A percentile compares a stretch with the other conserved stretches of the same genome.
phyloP scores from a whole-genome alignment of 345 rosid genomes.

The Jatropha curcas region DNA sequence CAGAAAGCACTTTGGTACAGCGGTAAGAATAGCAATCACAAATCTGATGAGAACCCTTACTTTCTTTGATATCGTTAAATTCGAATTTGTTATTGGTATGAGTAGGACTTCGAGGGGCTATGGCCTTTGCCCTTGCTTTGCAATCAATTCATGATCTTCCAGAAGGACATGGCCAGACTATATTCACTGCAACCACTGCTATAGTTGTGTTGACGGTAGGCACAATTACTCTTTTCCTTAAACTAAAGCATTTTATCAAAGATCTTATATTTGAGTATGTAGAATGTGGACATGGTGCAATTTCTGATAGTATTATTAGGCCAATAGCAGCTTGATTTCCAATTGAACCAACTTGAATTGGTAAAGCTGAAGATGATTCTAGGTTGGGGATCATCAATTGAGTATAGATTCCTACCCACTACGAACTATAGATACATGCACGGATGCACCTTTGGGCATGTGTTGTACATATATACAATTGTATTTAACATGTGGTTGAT shows the following conservation, averaged over 20 bases:
- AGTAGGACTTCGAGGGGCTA: constrained; percentile 52
- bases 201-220: constrained; percentile 93
- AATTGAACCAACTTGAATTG: not conserved
- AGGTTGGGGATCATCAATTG: not conserved
- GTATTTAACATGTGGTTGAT: not conserved
- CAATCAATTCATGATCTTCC: constrained; percentile 97
- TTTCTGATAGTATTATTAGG: not conserved
- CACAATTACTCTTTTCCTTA: constrained; percentile 11
- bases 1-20: constrained; percentile 99
- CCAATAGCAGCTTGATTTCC: not conserved
- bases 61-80: not conserved
- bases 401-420: not conserved
- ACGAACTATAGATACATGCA: not conserved
- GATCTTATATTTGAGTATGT: constrained; percentile 4
- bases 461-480: too few relatives aligned
- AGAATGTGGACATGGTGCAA: not conserved
- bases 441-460: not conserved
- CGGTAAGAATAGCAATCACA: constrained; percentile 55
- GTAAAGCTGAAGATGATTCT: not conserved
- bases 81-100: not conserved
- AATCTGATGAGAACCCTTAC: not conserved
- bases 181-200: constrained; percentile 96
- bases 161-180: constrained; percentile 98
- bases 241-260: not conserved
- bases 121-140: constrained; percentile 99